Evolutionary conservation across 306 rosid species (phyloP).

Genomic region (Boehmeria nivea): DNA sequence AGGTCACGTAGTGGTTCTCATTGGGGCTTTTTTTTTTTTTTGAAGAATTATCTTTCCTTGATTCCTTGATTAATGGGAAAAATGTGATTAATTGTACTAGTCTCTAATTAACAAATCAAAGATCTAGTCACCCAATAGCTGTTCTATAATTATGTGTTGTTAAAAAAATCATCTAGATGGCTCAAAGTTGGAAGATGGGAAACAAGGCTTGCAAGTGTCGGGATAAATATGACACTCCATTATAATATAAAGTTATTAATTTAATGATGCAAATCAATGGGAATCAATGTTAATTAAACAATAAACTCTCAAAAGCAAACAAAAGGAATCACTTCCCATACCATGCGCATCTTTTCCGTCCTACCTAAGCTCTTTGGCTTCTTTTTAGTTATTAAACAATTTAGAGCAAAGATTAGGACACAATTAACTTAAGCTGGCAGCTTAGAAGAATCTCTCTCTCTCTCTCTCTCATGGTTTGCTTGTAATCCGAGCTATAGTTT

Average conservation of each 20-base stretch:
- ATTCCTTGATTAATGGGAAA: slow-evolving; percentile 25
- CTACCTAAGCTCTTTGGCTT: slow-evolving; percentile 18
- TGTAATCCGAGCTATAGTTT: slow-evolving; percentile 10
- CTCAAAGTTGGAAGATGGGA: slow-evolving; percentile 69
- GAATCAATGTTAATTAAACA: slow-evolving; percentile 10
- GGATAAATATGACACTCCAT: slow-evolving; percentile 74
- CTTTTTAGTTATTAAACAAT: slow-evolving; percentile 11
- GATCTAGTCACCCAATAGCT: slow-evolving; percentile 35
- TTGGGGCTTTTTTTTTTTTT: not conserved
- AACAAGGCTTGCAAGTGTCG: slow-evolving; percentile 65
- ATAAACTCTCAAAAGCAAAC: slow-evolving; percentile 52
- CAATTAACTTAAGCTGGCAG: slow-evolving; percentile 25
- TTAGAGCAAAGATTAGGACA: slow-evolving; percentile 2
- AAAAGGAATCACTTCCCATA: slow-evolving; percentile 45
- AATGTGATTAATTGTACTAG: slow-evolving; percentile 25
- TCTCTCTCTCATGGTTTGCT: slow-evolving; percentile 1
- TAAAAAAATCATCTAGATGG: slow-evolving; percentile 21
- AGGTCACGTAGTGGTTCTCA: slow-evolving; percentile 8
- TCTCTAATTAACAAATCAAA: slow-evolving; percentile 2
- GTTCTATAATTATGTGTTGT: slow-evolving; percentile 6
- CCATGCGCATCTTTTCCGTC: slow-evolving; percentile 57
- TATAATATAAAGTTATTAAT: slow-evolving; percentile 18
- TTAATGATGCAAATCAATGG: no score
- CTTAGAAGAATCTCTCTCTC: slow-evolving; percentile 30
- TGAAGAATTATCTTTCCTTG: slow-evolving; percentile 2